phyloP scores from a whole-genome alignment of 305 asterid genomes.

The Fraxinus floribunda region DNA sequence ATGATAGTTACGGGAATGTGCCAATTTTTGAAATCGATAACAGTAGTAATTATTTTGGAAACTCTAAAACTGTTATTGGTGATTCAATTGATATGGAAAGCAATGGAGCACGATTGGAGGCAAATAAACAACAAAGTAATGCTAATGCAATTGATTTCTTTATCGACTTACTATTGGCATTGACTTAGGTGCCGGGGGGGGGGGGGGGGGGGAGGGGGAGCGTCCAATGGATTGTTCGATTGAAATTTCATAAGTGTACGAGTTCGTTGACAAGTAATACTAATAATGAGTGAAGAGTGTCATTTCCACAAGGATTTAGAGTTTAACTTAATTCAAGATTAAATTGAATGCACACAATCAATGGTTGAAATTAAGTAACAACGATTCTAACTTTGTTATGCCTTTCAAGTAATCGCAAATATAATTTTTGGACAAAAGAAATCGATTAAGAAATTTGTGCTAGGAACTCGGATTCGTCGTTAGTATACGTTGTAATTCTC shows the following conservation, averaged over 20 bases:
- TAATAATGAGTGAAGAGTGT: background rate
- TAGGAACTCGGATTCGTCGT: background rate
- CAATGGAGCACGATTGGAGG: background rate
- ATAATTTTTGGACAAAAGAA: no score
- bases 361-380: background rate
- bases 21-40: no score
- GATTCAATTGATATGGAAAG: background rate
- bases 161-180: background rate
- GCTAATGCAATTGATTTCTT: background rate
- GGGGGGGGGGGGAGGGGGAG: background rate
- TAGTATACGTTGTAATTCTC: background rate
- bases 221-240: background rate
- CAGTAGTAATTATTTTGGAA: background rate
- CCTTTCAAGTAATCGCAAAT: background rate
- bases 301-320: background rate
- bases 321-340: background rate
- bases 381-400: background rate
- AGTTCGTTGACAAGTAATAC: background rate
- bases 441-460: background rate
- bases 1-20: background rate
- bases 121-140: background rate
- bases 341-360: background rate
- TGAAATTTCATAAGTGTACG: background rate
- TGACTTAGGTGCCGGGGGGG: background rate
- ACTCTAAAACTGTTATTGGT: background rate